Evolutionary conservation across 768 basidiomycete genomes (phyloP).

Genomic region (Dendrothele bispora): DNA sequence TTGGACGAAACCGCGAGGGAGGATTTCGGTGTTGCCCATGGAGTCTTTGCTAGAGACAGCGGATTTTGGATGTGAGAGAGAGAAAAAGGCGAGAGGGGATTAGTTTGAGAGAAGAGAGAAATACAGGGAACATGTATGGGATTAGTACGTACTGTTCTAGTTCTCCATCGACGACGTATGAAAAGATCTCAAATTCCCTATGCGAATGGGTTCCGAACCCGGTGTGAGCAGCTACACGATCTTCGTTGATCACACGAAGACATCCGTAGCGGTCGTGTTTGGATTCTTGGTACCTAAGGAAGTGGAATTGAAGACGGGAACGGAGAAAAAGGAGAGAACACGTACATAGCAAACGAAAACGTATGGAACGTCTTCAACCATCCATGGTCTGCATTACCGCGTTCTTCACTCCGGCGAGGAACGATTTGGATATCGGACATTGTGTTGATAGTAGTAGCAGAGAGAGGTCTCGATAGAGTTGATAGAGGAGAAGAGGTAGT

Average conservation of each 20-base stretch:
- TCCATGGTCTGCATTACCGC: constrained; percentile 76
- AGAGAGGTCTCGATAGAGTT: no score
- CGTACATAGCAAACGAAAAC: constrained; percentile 72
- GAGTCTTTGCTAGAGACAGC: constrained; percentile 70
- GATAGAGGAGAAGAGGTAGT: no score
- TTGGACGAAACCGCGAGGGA: constrained; percentile 88
- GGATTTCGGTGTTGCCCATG: constrained; percentile 87
- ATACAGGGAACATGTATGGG: no score
- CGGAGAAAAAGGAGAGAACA: constrained; percentile 10
- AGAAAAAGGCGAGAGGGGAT: no score
- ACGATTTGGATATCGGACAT: constrained; percentile 24
- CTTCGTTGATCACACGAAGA: constrained; percentile 91
- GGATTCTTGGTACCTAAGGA: constrained; percentile 57
- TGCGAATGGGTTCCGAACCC: constrained; percentile 90
- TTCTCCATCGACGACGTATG: constrained; percentile 77
- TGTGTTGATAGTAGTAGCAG: no score
- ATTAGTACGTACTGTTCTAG: constrained; percentile 69
- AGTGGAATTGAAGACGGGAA: constrained; percentile 1
- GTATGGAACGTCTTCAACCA: constrained; percentile 91
- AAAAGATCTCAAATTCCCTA: constrained; percentile 89
- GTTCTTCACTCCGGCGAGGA: constrained; percentile 58
- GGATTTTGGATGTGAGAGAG: no score
- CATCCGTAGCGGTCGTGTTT: constrained; percentile 63
- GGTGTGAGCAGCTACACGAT: constrained; percentile 69
- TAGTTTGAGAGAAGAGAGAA: neutral